Percentiles rank a stretch among this genome's conserved stretches.
Conservation (phyloP, 352 stramenopile genomes). For the Phytophthora idaei region DNA sequence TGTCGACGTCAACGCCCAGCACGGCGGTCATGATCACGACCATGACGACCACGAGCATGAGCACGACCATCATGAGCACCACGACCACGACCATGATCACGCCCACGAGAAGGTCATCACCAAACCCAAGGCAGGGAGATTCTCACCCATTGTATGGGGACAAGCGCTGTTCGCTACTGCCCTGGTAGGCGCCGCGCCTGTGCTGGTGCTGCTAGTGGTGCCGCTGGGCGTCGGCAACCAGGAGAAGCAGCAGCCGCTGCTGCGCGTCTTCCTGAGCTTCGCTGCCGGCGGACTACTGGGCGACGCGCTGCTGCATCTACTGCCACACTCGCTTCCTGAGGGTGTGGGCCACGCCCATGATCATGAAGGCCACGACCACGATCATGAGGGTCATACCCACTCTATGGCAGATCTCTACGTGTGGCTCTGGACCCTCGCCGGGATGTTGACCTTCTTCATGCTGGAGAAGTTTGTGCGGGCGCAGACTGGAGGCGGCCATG, state of each 20-base stretch:
- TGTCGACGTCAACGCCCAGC: constrained; percentile 11
- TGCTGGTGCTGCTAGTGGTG: constrained; percentile 74
- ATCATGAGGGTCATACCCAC: constrained; percentile 63
- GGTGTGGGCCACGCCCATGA: constrained; percentile 33
- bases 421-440: constrained; percentile 79
- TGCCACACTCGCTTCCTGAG: constrained; percentile 85
- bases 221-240: constrained; percentile 61
- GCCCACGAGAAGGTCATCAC: constrained; percentile 23
- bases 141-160: constrained; percentile 55
- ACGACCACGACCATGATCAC: constrained; percentile 26
- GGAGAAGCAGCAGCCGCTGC: constrained; percentile 67
- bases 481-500: constrained; percentile 50
- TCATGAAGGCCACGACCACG: constrained; percentile 38
- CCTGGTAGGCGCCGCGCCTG: constrained; percentile 70
- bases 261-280: constrained; percentile 90
- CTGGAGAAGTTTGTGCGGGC: constrained; percentile 84
- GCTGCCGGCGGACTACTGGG: constrained; percentile 87
- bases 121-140: constrained; percentile 32
- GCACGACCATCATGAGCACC: constrained; percentile 12
- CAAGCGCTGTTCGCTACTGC: constrained; percentile 77
- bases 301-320: constrained; percentile 90
- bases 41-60: constrained; percentile 20
- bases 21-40: constrained; percentile 27
- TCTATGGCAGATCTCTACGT: constrained; percentile 65
- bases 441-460: constrained; percentile 79